These are phyloP conservation scores for Botrytis paeoniae DNA, from an alignment of 2,329 filamentous ascomycete species.

Conservation along the genomic window DNA sequence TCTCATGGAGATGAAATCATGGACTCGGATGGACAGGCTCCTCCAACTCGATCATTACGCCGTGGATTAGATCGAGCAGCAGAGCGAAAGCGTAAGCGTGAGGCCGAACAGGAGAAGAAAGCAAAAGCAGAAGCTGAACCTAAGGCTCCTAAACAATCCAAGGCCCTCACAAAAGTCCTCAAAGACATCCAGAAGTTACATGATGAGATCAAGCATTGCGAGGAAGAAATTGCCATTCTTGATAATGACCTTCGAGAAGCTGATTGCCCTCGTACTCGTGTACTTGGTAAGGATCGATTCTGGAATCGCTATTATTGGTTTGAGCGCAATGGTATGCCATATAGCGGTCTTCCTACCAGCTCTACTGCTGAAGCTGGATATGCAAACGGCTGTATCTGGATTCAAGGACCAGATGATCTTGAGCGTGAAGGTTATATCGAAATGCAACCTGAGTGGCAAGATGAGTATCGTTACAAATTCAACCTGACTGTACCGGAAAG, in stretches of 20 bases:
- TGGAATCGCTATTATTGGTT: constrained; percentile 99
- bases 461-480: constrained; percentile 74
- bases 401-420: constrained; percentile 89
- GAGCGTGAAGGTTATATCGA: constrained; percentile 86
- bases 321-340: constrained; percentile 97
- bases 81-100: constrained; percentile 73
- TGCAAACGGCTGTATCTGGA: constrained; percentile 92
- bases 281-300: constrained; percentile 91
- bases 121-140: constrained; percentile 56
- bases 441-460: constrained; percentile 64
- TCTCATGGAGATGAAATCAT: constrained; percentile 56
- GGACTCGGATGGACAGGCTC: constrained; percentile 68
- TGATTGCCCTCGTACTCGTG: constrained; percentile 84
- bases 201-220: constrained; percentile 72
- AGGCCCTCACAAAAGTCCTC: constrained; percentile 82
- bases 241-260: constrained; percentile 93
- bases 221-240: constrained; percentile 78
- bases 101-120: constrained; percentile 66
- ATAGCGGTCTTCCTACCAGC: constrained; percentile 79
- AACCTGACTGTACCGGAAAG: constrained; percentile 81
- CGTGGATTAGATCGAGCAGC: constrained; percentile 65
- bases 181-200: constrained; percentile 90
- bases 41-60: constrained; percentile 54
- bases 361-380: constrained; percentile 86
- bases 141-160: constrained; percentile 71